phyloP scores from a whole-genome alignment of 2,329 filamentous ascomycete species.

The Amylocarpus encephaloides region DNA sequence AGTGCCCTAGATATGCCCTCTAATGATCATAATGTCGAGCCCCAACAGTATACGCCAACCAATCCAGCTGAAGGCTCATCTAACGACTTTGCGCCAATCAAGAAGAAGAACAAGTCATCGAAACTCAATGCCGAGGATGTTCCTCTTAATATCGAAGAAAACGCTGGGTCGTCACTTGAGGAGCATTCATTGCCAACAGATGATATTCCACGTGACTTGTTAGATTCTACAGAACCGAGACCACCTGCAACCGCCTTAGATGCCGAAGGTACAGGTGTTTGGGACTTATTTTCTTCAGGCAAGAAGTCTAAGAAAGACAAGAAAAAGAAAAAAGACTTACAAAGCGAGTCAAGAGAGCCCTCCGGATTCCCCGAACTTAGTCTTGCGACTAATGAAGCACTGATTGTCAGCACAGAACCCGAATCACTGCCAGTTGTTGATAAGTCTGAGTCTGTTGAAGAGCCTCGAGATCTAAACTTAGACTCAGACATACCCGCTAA shows the following conservation, averaged over 20 bases:
- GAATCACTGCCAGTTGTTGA: neutral
- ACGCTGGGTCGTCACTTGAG: neutral
- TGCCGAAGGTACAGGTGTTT: conserved; percentile 7
- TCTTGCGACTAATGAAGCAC: neutral
- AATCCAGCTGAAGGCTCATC: neutral
- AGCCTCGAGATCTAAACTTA: neutral
- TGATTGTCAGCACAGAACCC: neutral
- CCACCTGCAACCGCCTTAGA: neutral
- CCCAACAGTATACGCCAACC: neutral
- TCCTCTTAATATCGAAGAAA: neutral
- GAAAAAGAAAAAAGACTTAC: conserved; percentile 11
- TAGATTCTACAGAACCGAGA: neutral
- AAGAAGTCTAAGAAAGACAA: conserved; percentile 44
- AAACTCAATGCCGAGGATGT: neutral
- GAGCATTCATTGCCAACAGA: neutral
- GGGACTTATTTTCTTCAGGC: conserved; percentile 7
- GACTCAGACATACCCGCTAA: no score
- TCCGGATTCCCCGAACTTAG: conserved; percentile 5
- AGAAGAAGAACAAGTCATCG: conserved; percentile 16
- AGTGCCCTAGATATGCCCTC: neutral
- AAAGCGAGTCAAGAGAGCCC: conserved; percentile 2
- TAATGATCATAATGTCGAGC: neutral
- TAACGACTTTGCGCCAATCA: conserved; percentile 1
- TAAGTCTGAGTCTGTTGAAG: neutral
- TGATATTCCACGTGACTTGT: neutral